These are phyloP conservation scores for Cinchona pubescens DNA, from an alignment of 257 asterid genomes.

Conservation along the genomic window DNA sequence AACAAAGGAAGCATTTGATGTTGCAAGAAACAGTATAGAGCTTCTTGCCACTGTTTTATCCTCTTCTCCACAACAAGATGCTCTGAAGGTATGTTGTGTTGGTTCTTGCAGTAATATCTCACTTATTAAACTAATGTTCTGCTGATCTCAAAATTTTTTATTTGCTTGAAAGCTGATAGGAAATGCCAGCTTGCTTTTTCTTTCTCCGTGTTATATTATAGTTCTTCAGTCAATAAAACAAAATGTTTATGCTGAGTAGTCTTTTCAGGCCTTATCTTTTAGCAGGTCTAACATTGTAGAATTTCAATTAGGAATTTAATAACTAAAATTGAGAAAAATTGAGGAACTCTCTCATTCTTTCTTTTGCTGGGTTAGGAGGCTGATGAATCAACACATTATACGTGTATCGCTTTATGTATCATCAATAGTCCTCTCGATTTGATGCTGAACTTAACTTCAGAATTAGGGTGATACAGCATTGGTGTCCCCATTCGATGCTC, in stretches of 20 bases:
- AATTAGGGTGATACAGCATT: too few relatives aligned
- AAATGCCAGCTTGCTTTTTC: not conserved
- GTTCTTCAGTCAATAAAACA: not conserved
- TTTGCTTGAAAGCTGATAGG: not conserved
- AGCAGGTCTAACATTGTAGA: not conserved
- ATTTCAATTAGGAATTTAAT: not conserved
- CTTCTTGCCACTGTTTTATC: conserved; percentile 86
- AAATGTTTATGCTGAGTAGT: not conserved
- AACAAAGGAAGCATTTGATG: conserved; percentile 91
- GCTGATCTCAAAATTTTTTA: not conserved
- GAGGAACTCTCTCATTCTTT: not conserved
- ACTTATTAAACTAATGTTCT: not conserved
- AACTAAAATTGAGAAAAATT: not conserved
- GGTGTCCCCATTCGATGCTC: too few relatives aligned
- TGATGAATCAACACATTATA: too few relatives aligned
- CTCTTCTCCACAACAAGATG: conserved; percentile 96
- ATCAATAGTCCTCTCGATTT: too few relatives aligned
- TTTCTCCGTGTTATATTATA: not conserved
- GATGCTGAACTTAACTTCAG: too few relatives aligned
- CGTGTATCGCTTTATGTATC: too few relatives aligned
- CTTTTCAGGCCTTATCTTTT: not conserved
- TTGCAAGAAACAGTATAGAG: conserved; percentile 94
- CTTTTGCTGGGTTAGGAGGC: not conserved
- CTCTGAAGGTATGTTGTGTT: conserved; percentile 57
- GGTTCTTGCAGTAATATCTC: not conserved